Base-by-base conservation (phyloP, 106 monocot species). In the Dioscorea zingiberensis region DNA sequence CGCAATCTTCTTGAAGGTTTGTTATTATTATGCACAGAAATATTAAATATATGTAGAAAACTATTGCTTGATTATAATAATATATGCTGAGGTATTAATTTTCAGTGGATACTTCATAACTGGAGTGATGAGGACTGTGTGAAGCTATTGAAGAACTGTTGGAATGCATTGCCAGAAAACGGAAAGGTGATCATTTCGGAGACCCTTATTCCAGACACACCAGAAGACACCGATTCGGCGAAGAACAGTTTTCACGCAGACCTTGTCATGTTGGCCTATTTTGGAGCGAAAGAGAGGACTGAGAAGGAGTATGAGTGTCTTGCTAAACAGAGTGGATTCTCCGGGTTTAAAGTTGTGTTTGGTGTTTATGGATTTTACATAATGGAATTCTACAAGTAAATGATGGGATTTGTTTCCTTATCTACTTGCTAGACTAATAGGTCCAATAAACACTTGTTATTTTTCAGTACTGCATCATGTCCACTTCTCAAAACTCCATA, bases 1-100 rank as follows among this genome's bases (percentile, higher is more conserved):
- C 69, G 75, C 81, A 59, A 78, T 86, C 47, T 77, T 86, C 27
- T 64, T 82, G 81, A 86, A 86, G 85, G 85, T 78, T 24, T 48
- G 8, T 6, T 4, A 4, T 3, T 29, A n/a, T 59, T 6, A 6
- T 11, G n/a, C 25, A 12, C 1, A 8, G 17, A 1, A 2, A 62
- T 15, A 17, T n/a, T n/a, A n/a, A n/a, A n/a, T n/a, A n/a, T n/a
- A n/a, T n/a, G n/a, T n/a, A n/a, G n/a, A 16, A 47, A n/a, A 11
- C 4, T 27, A 45, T 19, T 30, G 15, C 7, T 21, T 64, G 7
- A 3, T 47, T 27, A n/a, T n/a, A n/a, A n/a, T n/a, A n/a, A n/a
- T n/a, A n/a, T n/a, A 16, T 62, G 29, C 9, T 5, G 15, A 13
- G 7, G 0, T 64, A 7, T 18, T 62, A 7, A 8, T 30, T 24